Conservation (phyloP, 441 rosid species). For the Erysimum pusillum region DNA sequence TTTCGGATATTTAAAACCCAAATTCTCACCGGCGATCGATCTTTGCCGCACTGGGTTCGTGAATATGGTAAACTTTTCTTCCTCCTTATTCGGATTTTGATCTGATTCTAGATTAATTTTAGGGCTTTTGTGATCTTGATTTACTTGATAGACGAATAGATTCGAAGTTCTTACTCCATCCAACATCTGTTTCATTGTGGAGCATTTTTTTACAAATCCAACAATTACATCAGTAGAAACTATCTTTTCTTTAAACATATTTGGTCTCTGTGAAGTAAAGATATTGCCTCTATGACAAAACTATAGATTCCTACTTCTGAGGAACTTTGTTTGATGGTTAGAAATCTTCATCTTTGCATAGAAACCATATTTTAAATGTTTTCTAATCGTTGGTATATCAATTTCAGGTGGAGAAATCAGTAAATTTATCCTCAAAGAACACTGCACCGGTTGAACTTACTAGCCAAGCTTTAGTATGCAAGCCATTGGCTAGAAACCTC, state of each 20-base stretch:
- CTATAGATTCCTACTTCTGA: too few relatives aligned
- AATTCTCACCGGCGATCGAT: conserved; percentile 12
- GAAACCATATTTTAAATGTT: not conserved
- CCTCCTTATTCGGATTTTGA: not conserved
- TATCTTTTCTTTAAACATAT: too few relatives aligned
- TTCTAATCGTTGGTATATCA: conserved; percentile 4
- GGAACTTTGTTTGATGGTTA: not conserved
- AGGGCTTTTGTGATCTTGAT: conserved; percentile 1
- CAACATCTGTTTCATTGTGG: too few relatives aligned
- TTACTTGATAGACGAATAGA: not conserved
- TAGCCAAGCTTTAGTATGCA: conserved; percentile 19
- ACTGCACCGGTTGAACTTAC: not conserved
- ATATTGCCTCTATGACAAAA: too few relatives aligned
- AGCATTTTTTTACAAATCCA: too few relatives aligned
- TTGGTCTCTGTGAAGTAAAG: too few relatives aligned
- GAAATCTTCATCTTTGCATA: not conserved
- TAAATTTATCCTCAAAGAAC: conserved; percentile 13
- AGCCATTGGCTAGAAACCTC: conserved; percentile 5
- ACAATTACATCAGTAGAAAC: too few relatives aligned
- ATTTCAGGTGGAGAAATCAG: conserved; percentile 44
- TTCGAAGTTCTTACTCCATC: not conserved
- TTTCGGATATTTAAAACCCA: conserved; percentile 14
- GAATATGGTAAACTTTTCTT: conserved; percentile 22
- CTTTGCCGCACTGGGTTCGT: conserved; percentile 1
- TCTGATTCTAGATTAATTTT: not conserved